Percentiles rank a stretch among this genome's conserved stretches.
Evolutionary conservation across 148 eudicot species (phyloP).

Genomic region (Fagopyrum esculentum): DNA sequence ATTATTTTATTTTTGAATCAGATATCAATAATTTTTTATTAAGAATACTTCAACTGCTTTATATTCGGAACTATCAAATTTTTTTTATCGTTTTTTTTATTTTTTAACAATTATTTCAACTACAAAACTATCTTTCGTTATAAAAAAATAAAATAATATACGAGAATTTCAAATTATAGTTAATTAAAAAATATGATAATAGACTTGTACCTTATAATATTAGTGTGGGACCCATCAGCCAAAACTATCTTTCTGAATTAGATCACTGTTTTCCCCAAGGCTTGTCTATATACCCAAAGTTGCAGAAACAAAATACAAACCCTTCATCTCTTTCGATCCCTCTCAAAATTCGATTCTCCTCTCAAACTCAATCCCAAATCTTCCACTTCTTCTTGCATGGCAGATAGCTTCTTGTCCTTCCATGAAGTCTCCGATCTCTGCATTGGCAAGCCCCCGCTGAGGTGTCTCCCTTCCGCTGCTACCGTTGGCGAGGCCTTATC

Average conservation of each 20-base stretch:
- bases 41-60: too few relatives aligned
- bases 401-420: constrained; percentile 34
- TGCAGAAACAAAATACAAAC: background rate
- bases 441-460: constrained; percentile 78
- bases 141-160: too few relatives aligned
- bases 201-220: background rate
- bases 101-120: too few relatives aligned
- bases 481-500: constrained; percentile 55
- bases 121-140: too few relatives aligned
- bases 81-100: too few relatives aligned
- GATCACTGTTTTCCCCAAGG: background rate
- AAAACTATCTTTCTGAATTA: background rate
- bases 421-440: constrained; percentile 68
- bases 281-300: background rate
- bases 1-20: too few relatives aligned
- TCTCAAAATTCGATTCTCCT: background rate
- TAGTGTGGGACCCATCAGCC: background rate
- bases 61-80: too few relatives aligned
- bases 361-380: background rate
- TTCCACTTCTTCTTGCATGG: constrained; percentile 43
- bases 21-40: too few relatives aligned
- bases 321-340: background rate
- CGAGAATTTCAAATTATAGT: background rate
- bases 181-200: background rate
- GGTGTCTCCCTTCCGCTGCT: constrained; percentile 41